phyloP scores from a whole-genome alignment of 306 rosid genomes.

The Echinosophora koreensis region DNA sequence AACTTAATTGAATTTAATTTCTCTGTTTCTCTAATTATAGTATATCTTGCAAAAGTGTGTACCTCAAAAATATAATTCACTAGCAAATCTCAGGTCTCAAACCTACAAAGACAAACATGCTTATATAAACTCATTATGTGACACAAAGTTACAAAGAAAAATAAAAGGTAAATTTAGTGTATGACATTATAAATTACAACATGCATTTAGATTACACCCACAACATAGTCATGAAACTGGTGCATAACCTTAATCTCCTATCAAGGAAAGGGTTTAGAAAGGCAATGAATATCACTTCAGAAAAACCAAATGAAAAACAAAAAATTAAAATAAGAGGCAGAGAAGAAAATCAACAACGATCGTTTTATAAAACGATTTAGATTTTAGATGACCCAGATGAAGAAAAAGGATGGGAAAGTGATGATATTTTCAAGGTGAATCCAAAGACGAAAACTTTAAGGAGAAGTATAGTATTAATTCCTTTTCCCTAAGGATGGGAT shows the following conservation, averaged over 20 bases:
- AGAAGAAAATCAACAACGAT: conserved; percentile 48
- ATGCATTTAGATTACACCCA: conserved; percentile 19
- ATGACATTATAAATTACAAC: conserved; percentile 35
- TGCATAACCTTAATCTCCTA: background rate
- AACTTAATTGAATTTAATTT: conserved; percentile 32
- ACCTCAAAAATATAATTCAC: conserved; percentile 56
- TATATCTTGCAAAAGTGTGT: conserved; percentile 48
- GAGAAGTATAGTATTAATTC: conserved; percentile 63
- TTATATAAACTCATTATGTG: conserved; percentile 63
- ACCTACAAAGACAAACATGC: conserved; percentile 85
- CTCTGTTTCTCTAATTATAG: conserved; percentile 52
- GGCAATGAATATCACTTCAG: background rate
- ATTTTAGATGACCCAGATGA: conserved; percentile 50
- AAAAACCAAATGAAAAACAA: conserved; percentile 17
- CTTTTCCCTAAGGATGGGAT: conserved; percentile 56
- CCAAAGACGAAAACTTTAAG: conserved; percentile 60
- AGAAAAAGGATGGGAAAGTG: conserved; percentile 34
- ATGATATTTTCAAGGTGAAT: conserved; percentile 35
- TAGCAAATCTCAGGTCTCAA: conserved; percentile 89
- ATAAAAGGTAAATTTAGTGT: conserved; percentile 42
- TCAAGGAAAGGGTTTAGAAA: conserved; percentile 30
- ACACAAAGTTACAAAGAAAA: conserved; percentile 45
- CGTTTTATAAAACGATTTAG: conserved; percentile 30
- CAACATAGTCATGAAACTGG: conserved; percentile 26
- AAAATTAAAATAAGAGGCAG: conserved; percentile 6